Evolutionary conservation across 805 yeast genomes (phyloP).

Genomic region (Pichia eremophila): DNA sequence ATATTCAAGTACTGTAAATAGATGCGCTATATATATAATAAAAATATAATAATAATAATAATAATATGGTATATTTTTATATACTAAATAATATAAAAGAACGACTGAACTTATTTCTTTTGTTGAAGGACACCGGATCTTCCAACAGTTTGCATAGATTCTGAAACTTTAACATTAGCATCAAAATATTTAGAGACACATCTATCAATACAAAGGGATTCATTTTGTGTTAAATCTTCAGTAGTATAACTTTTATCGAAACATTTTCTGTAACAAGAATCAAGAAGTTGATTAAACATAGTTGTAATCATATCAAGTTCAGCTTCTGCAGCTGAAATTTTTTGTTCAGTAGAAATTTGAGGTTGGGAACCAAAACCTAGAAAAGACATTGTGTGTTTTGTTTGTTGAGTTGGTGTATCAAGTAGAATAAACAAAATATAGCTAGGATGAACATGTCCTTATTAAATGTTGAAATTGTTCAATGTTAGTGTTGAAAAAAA

Average conservation of each 20-base stretch:
- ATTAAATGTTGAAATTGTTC: background rate
- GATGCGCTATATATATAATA: background rate
- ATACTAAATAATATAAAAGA: too few species aligned
- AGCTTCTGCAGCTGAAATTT: conserved; percentile 86
- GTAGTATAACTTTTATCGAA: conserved; percentile 57
- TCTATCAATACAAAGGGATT: conserved; percentile 84
- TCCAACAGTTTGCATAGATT: conserved; percentile 37
- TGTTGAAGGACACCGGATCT: conserved; percentile 25
- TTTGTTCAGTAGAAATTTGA: conserved; percentile 63
- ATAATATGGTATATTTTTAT: too few species aligned
- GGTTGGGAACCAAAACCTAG: conserved; percentile 69
- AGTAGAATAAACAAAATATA: too few species aligned
- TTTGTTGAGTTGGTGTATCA: background rate
- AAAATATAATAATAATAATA: background rate
- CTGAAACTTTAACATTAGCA: conserved; percentile 91
- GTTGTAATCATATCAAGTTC: conserved; percentile 96
- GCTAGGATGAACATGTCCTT: background rate
- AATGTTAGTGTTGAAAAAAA: background rate
- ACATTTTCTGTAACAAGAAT: conserved; percentile 84
- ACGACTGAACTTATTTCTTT: background rate
- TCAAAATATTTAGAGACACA: conserved; percentile 94
- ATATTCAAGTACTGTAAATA: conserved; percentile 5
- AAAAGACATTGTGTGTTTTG: conserved; percentile 41
- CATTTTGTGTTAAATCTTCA: conserved; percentile 68
- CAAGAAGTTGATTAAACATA: conserved; percentile 88